Percentiles rank a stretch among this genome's conserved stretches.
These are phyloP conservation scores for Datisca glomerata DNA, from an alignment of 306 rosid species.

Conservation along the genomic window DNA sequence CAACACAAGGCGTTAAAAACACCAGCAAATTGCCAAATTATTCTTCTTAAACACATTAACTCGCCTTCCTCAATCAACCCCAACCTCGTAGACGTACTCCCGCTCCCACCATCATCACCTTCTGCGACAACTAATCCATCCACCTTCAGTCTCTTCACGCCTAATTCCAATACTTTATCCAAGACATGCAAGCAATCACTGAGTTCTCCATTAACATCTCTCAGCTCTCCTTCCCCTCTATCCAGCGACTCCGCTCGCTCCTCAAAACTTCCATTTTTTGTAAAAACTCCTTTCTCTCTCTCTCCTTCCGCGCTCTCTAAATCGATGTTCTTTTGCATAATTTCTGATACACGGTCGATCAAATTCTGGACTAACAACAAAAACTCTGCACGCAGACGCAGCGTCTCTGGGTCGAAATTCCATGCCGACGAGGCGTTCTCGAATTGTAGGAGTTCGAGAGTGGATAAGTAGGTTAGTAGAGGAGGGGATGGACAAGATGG, in stretches of 20 bases:
- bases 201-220: constrained; percentile 17
- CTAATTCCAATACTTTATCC: constrained; percentile 55
- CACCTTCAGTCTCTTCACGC: constrained; percentile 53
- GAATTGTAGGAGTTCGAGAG: constrained; percentile 61
- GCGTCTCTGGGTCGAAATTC: constrained; percentile 57
- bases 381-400: constrained; percentile 77
- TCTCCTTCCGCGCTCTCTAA: constrained; percentile 23
- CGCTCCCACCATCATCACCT: constrained; percentile 15
- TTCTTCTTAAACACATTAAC: constrained; percentile 40
- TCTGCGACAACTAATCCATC: constrained; percentile 13
- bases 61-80: constrained; percentile 42
- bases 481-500: constrained; percentile 71
- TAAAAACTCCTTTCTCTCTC: constrained; percentile 16
- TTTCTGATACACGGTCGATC: constrained; percentile 46
- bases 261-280: constrained; percentile 15
- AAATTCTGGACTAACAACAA: constrained; percentile 54
- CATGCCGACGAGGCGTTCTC: constrained; percentile 58
- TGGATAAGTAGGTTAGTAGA: constrained; percentile 55
- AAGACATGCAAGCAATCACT: constrained; percentile 36
- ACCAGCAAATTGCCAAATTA: constrained; percentile 44
- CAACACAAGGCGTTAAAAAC: constrained; percentile 60
- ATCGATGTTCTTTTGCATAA: constrained; percentile 19
- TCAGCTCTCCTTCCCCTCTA: constrained; percentile 18
- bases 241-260: constrained; percentile 18
- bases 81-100: constrained; percentile 6